These are phyloP conservation scores for Thermothielavioides terrestris DNA, from an alignment of 495 filamentous ascomycete genomes.

Conservation along the genomic window DNA sequence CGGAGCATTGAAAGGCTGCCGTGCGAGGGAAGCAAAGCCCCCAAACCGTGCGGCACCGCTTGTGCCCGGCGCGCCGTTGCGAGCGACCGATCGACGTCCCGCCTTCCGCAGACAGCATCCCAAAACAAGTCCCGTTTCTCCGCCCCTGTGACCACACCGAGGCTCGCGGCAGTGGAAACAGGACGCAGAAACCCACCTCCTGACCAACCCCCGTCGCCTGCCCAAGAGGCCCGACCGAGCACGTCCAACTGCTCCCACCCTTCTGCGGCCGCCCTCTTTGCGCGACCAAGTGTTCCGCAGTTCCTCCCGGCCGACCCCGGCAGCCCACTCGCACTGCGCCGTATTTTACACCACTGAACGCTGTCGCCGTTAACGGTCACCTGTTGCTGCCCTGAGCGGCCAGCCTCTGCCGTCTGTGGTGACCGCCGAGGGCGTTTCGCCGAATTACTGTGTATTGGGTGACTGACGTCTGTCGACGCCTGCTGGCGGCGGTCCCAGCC, in stretches of 20 bases:
- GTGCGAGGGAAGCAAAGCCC: neutral
- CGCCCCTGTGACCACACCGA: slow-evolving; percentile 15
- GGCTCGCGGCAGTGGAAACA: slow-evolving; percentile 26
- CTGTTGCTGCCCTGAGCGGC: neutral
- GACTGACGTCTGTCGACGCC: slow-evolving; percentile 1
- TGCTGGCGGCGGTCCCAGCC: slow-evolving; percentile 1
- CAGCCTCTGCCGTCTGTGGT: neutral
- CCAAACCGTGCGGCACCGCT: neutral
- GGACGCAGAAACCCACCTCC: slow-evolving; percentile 14
- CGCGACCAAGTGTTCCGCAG: slow-evolving; percentile 1
- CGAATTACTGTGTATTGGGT: slow-evolving; percentile 1
- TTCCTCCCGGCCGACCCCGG: neutral
- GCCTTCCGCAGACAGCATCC: slow-evolving; percentile 16
- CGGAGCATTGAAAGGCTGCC: too few relatives aligned
- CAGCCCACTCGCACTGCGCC: slow-evolving; percentile 4
- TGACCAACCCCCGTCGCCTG: slow-evolving; percentile 12
- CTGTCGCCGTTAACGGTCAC: neutral
- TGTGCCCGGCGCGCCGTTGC: neutral
- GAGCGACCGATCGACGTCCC: slow-evolving; percentile 18
- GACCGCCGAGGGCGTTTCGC: neutral
- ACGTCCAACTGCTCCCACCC: neutral
- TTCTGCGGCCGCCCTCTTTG: neutral
- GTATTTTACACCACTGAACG: slow-evolving; percentile 5
- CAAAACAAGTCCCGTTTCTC: slow-evolving; percentile 15
- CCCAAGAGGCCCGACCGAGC: neutral